Percentiles rank a stretch among this genome's conserved stretches.
Conservation (phyloP, 2,329 filamentous ascomycete genomes). For the Pseudocercospora musae region DNA sequence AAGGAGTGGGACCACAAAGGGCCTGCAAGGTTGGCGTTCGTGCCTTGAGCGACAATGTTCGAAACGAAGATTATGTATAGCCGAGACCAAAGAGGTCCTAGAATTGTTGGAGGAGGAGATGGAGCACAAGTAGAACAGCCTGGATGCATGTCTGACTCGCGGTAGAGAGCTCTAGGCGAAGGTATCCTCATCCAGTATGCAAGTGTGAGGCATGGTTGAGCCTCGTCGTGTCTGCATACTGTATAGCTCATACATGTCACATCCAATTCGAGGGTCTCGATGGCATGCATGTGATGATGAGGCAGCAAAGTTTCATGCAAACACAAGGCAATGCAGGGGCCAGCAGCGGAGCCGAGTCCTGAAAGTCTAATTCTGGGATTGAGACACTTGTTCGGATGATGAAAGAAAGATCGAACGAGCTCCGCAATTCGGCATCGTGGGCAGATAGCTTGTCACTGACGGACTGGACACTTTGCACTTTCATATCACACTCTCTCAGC, state of each 20-base stretch:
- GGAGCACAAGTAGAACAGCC: too few species aligned
- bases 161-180: too few species aligned
- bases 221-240: too few species aligned
- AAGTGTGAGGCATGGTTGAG: too few species aligned
- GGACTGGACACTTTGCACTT: background rate
- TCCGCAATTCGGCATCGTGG: background rate
- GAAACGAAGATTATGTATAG: too few species aligned
- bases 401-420: background rate
- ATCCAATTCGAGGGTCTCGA: too few species aligned
- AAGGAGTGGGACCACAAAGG: constrained; percentile 25
- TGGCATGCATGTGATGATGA: background rate
- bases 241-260: too few species aligned
- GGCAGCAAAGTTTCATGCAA: background rate
- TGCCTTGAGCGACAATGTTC: constrained; percentile 20
- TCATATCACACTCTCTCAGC: background rate
- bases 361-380: background rate
- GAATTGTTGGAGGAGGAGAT: too few species aligned
- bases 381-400: background rate
- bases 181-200: too few species aligned
- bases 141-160: too few species aligned
- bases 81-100: too few species aligned
- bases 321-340: background rate
- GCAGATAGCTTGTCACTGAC: background rate
- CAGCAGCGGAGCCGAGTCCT: background rate
- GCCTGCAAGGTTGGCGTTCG: constrained; percentile 25